Conservation (phyloP, 2,329 filamentous ascomycete species). For the Phoma sp. region DNA sequence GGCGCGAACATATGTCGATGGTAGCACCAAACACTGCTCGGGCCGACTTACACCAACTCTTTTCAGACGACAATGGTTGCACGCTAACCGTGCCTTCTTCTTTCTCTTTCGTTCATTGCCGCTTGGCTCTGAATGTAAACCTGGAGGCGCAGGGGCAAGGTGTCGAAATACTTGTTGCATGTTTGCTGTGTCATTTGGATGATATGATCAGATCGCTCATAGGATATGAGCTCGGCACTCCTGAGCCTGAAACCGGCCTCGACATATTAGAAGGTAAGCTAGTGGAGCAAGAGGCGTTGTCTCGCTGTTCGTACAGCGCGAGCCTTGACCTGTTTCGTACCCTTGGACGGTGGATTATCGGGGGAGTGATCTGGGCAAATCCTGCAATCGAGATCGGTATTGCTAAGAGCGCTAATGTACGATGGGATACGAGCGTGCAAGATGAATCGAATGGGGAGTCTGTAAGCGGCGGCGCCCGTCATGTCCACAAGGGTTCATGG, state of each 20-base stretch:
- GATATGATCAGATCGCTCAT: neutral
- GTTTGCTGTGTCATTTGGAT: neutral
- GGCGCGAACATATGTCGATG: neutral
- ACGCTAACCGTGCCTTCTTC: conserved; percentile 17
- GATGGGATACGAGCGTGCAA: neutral
- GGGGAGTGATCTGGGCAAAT: neutral
- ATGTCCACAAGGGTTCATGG: neutral
- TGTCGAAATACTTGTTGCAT: conserved; percentile 11
- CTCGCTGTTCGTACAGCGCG: neutral
- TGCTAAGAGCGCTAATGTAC: neutral
- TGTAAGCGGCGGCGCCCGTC: neutral
- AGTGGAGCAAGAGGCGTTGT: neutral
- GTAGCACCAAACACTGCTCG: neutral
- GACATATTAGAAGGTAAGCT: conserved; percentile 3
- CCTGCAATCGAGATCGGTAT: neutral
- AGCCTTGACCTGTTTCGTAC: neutral
- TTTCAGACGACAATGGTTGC: conserved; percentile 14
- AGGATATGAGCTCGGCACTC: neutral
- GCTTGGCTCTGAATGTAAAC: neutral
- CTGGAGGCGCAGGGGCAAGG: conserved; percentile 12
- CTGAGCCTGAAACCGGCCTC: neutral
- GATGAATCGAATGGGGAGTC: neutral
- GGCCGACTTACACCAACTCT: conserved; percentile 10
- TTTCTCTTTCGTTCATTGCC: conserved; percentile 8
- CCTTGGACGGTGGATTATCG: neutral